phyloP scores from a whole-genome alignment of 2,329 filamentous ascomycete genomes.

The Pseudocercospora eumusae region DNA sequence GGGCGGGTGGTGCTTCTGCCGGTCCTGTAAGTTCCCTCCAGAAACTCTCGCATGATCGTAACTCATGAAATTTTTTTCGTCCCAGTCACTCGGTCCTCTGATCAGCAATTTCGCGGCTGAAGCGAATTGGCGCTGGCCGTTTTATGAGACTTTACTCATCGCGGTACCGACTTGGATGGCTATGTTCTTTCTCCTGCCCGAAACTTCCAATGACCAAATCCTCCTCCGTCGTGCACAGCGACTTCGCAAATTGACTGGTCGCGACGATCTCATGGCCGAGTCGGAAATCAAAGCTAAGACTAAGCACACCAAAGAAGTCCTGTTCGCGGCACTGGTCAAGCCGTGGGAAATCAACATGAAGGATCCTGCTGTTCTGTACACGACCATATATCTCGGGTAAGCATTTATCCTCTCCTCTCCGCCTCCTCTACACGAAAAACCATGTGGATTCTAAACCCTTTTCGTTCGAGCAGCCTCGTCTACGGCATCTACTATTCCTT shows the following conservation, averaged over 20 bases:
- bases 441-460: too few relatives aligned
- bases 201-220: conserved; percentile 53
- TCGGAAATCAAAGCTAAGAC: conserved; percentile 5
- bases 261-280: conserved; percentile 26
- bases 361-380: conserved; percentile 60
- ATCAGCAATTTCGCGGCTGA: conserved; percentile 58
- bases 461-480: too few relatives aligned
- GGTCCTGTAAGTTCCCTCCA: conserved; percentile 37
- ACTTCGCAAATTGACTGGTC: conserved; percentile 42
- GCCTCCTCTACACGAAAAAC: too few relatives aligned
- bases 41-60: too few relatives aligned
- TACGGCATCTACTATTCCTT: conserved; percentile 64
- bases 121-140: conserved; percentile 63
- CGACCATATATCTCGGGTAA: conserved; percentile 32
- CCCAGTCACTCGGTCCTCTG: conserved; percentile 55
- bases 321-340: conserved; percentile 59
- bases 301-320: conserved; percentile 1
- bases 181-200: conserved; percentile 60
- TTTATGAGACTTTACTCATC: conserved; percentile 65
- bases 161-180: conserved; percentile 55
- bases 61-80: neutral
- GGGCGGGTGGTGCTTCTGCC: conserved; percentile 47
- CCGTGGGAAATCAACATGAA: conserved; percentile 54
- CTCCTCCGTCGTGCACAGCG: conserved; percentile 43
- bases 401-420: neutral